Percentiles rank a stretch among this genome's conserved stretches.
Evolutionary conservation across 1,139 yeast genomes (phyloP).

Genomic region (Yamadazyma atlantica): DNA sequence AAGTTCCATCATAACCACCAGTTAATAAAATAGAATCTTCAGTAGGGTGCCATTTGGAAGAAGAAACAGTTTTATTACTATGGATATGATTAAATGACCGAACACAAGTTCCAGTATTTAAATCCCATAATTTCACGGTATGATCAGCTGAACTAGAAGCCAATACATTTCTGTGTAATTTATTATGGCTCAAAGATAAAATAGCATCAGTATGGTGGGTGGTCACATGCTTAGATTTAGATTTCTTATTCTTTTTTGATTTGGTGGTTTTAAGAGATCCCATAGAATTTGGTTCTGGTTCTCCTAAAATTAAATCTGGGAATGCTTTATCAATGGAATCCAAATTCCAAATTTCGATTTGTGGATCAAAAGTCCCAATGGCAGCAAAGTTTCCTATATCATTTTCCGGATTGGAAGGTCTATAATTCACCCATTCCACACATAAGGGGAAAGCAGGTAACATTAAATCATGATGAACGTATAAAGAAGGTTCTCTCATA

Average conservation of each 20-base stretch:
- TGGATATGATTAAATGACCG: conserved; percentile 64
- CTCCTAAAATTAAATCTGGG: conserved; percentile 92
- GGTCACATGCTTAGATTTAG: conserved; percentile 51
- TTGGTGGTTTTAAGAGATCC: conserved; percentile 43
- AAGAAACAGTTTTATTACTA: conserved; percentile 71
- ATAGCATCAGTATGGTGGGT: conserved; percentile 95
- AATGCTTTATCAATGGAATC: conserved; percentile 91
- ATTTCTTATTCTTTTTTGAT: conserved; percentile 42
- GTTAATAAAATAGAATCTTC: conserved; percentile 82
- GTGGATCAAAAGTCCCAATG: conserved; percentile 95
- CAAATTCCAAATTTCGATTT: conserved; percentile 94
- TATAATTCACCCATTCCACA: conserved; percentile 90
- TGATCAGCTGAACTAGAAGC: conserved; percentile 96
- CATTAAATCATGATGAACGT: conserved; percentile 96
- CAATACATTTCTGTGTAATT: conserved; percentile 75
- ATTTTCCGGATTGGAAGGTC: conserved; percentile 36
- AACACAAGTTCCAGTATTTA: conserved; percentile 72
- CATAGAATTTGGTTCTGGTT: conserved; percentile 53
- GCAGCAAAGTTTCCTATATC: conserved; percentile 90
- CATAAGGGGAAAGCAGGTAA: conserved; percentile 96
- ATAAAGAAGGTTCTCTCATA: conserved; percentile 70
- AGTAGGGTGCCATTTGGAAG: conserved; percentile 80
- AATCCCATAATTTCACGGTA: conserved; percentile 94
- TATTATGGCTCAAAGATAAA: conserved; percentile 81
- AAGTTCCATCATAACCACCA: conserved; percentile 89